Evolutionary conservation across 345 rosid genomes (phyloP).

Genomic region (Microcos paniculata): DNA sequence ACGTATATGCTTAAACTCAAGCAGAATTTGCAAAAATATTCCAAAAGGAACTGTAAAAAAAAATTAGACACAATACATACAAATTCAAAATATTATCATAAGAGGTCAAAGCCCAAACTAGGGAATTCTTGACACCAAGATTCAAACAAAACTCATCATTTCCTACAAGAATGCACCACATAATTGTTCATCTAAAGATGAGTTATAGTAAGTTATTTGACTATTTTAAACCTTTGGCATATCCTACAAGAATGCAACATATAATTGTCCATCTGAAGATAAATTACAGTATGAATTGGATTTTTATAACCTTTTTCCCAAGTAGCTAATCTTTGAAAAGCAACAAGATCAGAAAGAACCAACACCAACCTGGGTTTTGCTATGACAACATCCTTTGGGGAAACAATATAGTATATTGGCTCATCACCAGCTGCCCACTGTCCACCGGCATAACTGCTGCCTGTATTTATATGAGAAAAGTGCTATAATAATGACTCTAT

Average conservation of each 20-base stretch:
- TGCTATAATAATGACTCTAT: constrained; percentile 19
- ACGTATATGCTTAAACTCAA: background rate
- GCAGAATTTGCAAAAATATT: background rate
- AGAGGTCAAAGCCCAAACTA: background rate
- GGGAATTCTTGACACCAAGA: background rate
- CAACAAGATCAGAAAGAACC: constrained; percentile 2
- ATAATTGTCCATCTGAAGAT: background rate
- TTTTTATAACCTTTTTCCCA: background rate
- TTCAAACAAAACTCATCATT: background rate
- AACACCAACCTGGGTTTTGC: constrained; percentile 90
- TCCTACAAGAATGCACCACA: background rate
- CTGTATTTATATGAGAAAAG: constrained; percentile 41
- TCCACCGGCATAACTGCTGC: constrained; percentile 98
- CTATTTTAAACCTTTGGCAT: background rate
- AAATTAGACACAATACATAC: background rate
- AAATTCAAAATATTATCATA: background rate
- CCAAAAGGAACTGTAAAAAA: background rate
- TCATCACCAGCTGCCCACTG: constrained; percentile 99
- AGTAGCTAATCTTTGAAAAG: background rate
- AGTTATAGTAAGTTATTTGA: background rate
- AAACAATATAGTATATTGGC: constrained; percentile 87
- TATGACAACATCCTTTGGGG: constrained; percentile 97
- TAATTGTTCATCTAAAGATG: background rate
- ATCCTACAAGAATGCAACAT: background rate
- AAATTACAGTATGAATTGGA: background rate